These are phyloP conservation scores for Ocimum tenuiflorum DNA, from an alignment of 257 asterid genomes.

Conservation along the genomic window DNA sequence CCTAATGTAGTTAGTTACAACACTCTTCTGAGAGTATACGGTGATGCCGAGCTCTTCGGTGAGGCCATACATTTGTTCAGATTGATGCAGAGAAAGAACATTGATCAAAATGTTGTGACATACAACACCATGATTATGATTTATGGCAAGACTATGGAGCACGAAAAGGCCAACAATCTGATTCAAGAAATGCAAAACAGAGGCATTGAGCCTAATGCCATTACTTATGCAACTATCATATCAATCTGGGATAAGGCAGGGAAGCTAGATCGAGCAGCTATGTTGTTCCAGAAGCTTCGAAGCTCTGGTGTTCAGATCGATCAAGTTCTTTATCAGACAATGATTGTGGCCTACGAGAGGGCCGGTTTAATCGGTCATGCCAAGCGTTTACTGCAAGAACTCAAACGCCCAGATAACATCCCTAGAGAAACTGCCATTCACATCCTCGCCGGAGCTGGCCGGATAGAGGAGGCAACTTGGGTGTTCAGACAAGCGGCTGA, in stretches of 20 bases:
- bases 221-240: constrained; percentile 84
- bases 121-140: constrained; percentile 91
- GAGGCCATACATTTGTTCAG: constrained; percentile 93
- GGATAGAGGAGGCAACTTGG: constrained; percentile 93
- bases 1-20: constrained; percentile 85
- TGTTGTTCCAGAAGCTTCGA: constrained; percentile 76
- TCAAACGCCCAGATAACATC: constrained; percentile 78
- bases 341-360: constrained; percentile 83
- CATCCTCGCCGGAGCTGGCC: constrained; percentile 80
- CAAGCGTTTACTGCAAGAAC: constrained; percentile 68
- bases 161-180: constrained; percentile 89
- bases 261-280: constrained; percentile 77
- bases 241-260: constrained; percentile 91
- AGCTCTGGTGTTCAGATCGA: constrained; percentile 76
- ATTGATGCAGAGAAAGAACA: constrained; percentile 87
- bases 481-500: constrained; percentile 76
- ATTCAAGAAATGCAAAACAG: constrained; percentile 73
- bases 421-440: constrained; percentile 74
- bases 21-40: constrained; percentile 79
- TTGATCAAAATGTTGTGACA: constrained; percentile 82
- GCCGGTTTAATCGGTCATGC: constrained; percentile 90
- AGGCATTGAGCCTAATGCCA: constrained; percentile 79
- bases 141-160: constrained; percentile 85
- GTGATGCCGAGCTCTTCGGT: constrained; percentile 90
- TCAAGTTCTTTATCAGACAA: constrained; percentile 85